Base-by-base conservation (phyloP, 129 eudicot genomes). In the Artemisia tridentata region DNA sequence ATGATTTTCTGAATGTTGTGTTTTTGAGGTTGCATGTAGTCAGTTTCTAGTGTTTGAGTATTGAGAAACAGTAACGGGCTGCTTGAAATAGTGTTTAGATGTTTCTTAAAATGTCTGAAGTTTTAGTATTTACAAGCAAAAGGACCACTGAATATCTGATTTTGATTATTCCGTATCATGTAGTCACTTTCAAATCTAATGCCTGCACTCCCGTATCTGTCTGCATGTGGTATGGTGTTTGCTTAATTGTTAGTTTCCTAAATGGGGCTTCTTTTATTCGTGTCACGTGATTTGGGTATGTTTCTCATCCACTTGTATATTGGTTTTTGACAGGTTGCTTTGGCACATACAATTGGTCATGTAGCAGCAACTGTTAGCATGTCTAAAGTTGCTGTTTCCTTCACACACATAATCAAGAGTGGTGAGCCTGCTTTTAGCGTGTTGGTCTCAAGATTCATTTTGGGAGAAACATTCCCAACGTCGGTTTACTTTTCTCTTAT, bases 311-410 rank as follows among this genome's bases (percentile, higher is more conserved):
- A 65, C 59, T 75, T 57, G 11, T 55, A 17, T 25, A 55, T 16
- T 21, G 20, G 10, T 51, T 54, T 54, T 45, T 18, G 47, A 27
- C 79, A 85, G 90, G 91, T 88, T 67, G 91, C 95, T 1, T 70
- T 85, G 73, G 95, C 88, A 17, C 95, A 88, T 75, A 88, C 95
- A 68, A 88, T 84, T 60, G 92, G 92, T 57, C 92, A 87, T 72
- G 92, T 87, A 65, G 92, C 95, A 61, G 95, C 95, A 67, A 88
- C 95, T 13, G 88, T 88, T 31, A 88, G 95, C 83, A 88, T 88
- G 95, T 88, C 95, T 5, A 88, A 88, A 65, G 95, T 85, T 19
- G 86, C 95, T 11, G 95, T 88, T 72, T 88, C 95, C 34, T 88
- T 88, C 65, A 85, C 95, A 43, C 95, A 88, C 75, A 85, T 84